Evolutionary conservation across 164 flowering plant genomes (phyloP).

Genomic region (Litsea cubeba): DNA sequence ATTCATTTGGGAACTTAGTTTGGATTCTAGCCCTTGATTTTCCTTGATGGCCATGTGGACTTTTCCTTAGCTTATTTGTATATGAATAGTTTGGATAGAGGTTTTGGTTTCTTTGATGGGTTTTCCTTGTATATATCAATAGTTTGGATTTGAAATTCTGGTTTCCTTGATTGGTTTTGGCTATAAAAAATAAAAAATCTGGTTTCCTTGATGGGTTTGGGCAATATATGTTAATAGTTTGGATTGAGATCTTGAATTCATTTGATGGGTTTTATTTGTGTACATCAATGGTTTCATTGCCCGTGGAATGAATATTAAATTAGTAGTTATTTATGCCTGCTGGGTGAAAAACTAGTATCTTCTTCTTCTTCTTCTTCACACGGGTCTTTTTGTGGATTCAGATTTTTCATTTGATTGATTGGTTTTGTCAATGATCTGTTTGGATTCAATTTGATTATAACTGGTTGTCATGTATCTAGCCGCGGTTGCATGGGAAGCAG

Average conservation of each 20-base stretch:
- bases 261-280: background rate
- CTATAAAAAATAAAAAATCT: no score
- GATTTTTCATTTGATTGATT: background rate
- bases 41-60: no score
- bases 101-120: no score
- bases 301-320: background rate
- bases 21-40: background rate
- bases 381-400: background rate
- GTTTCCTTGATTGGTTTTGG: background rate
- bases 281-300: background rate
- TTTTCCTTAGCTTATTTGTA: no score
- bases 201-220: background rate
- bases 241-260: no score
- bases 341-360: background rate
- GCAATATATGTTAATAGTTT: no score
- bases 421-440: background rate
- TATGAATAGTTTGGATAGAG: no score
- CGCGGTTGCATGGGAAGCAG: conserved; percentile 59
- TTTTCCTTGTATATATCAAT: background rate
- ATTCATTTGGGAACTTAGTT: background rate
- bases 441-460: background rate
- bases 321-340: background rate
- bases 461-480: conserved; percentile 21
- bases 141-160: background rate
- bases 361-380: background rate